A percentile compares a stretch with the other conserved stretches of the same genome.
These are phyloP conservation scores for Strobilomyces dryophilus DNA, from an alignment of 768 basidiomycete species.

Conservation along the genomic window DNA sequence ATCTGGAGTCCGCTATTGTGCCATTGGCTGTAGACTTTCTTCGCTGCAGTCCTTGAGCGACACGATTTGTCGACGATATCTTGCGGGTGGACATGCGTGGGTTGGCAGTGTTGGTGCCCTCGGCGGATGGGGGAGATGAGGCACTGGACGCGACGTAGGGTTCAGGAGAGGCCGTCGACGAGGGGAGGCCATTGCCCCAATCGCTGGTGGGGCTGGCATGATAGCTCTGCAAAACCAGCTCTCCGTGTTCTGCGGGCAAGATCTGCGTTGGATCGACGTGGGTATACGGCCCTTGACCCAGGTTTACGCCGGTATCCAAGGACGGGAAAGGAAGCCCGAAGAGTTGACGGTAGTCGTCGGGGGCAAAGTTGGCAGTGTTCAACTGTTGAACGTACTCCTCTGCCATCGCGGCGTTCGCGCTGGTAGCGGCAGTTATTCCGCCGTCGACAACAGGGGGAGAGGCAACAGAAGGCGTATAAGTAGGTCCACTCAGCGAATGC, in stretches of 20 bases:
- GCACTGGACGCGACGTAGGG: slow-evolving; percentile 66
- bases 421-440: slow-evolving; percentile 56
- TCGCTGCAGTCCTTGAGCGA: slow-evolving; percentile 51
- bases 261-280: slow-evolving; percentile 95
- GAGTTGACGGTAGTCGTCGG: slow-evolving; percentile 64
- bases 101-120: slow-evolving; percentile 37
- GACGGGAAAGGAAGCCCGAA: slow-evolving; percentile 63
- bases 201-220: slow-evolving; percentile 81
- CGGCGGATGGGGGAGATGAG: slow-evolving; percentile 68
- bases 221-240: slow-evolving; percentile 45
- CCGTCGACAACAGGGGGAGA: slow-evolving; percentile 36
- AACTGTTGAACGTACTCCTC: slow-evolving; percentile 66
- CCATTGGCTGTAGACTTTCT: slow-evolving; percentile 41
- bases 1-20: slow-evolving; percentile 36
- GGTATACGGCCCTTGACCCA: slow-evolving; percentile 55
- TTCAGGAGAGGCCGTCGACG: slow-evolving; percentile 72
- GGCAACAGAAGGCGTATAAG: slow-evolving; percentile 35
- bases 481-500: slow-evolving; percentile 26
- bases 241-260: slow-evolving; percentile 41
- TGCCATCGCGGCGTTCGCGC: slow-evolving; percentile 63
- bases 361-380: slow-evolving; percentile 42
- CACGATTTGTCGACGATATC: slow-evolving; percentile 62
- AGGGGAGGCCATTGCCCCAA: slow-evolving; percentile 71
- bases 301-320: slow-evolving; percentile 39
- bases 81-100: slow-evolving; percentile 43